A percentile compares a stretch with the other conserved stretches of the same genome.
phyloP scores from a whole-genome alignment of 2,329 filamentous ascomycete species.

The Beauveria scarabaeidicola region DNA sequence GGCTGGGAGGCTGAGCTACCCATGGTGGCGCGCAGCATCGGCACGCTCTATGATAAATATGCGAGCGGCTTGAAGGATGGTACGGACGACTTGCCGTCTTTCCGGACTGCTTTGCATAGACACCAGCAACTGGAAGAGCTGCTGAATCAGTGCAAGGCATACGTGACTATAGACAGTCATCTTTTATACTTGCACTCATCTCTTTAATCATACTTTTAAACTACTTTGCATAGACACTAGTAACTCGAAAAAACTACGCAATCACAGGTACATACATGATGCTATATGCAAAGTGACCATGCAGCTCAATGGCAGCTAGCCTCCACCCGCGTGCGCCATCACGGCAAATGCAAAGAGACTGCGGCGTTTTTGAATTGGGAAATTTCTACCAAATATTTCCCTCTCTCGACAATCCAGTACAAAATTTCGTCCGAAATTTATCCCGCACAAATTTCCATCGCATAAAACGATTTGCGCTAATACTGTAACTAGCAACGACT shows the following conservation, averaged over 20 bases:
- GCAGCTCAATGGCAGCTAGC: no score
- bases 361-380: no score
- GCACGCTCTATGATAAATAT: slow-evolving; percentile 47
- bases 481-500: no score
- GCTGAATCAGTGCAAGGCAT: slow-evolving; percentile 11
- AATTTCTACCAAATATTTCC: no score
- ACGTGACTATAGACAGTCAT: neutral
- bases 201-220: slow-evolving; percentile 23
- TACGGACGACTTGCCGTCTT: slow-evolving; percentile 22
- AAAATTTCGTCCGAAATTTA: no score
- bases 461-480: no score
- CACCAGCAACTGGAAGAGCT: slow-evolving; percentile 37
- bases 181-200: no score
- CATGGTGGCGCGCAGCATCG: slow-evolving; percentile 38
- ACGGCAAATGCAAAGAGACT: no score
- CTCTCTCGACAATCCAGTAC: no score
- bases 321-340: no score
- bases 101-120: slow-evolving; percentile 35
- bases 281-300: neutral
- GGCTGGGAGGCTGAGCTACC: slow-evolving; percentile 18
- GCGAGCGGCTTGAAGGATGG: slow-evolving; percentile 21
- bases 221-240: slow-evolving; percentile 38
- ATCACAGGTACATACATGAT: neutral
- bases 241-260: slow-evolving; percentile 31
- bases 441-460: no score